Conservation (phyloP, 2,329 filamentous ascomycete genomes). For the Penicillium italicum region DNA sequence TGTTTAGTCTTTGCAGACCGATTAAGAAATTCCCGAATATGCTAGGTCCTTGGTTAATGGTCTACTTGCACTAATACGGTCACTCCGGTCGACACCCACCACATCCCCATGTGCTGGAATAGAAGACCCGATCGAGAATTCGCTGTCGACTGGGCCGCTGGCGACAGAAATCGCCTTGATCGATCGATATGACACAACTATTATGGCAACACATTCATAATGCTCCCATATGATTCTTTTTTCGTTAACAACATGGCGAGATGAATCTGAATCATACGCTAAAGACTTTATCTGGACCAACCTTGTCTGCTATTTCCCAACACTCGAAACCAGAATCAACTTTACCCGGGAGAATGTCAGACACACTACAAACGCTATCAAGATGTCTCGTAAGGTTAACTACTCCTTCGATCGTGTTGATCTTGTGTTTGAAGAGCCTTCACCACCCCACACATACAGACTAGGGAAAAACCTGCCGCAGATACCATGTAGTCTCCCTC, state of each 20-base stretch:
- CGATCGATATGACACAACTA: neutral
- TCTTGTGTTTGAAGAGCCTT: neutral
- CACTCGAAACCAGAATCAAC: no score
- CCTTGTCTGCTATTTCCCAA: no score
- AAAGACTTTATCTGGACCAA: no score
- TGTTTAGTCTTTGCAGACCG: neutral
- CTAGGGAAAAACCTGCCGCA: neutral
- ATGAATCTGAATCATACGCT: no score
- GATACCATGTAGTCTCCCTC: neutral
- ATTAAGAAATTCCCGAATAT: neutral
- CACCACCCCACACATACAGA: neutral
- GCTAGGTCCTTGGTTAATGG: neutral
- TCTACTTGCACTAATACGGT: neutral
- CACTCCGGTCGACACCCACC: neutral
- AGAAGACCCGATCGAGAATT: neutral
- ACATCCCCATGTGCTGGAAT: neutral
- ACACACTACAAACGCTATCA: neutral
- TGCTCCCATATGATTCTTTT: no score
- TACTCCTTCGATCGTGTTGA: neutral
- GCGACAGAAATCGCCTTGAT: neutral
- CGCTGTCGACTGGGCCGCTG: neutral
- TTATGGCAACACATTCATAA: neutral
- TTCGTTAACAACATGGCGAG: no score
- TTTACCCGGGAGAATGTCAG: no score
- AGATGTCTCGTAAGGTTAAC: neutral